Conservation (phyloP, 257 asterid genomes). For the Lycium barbarum region DNA sequence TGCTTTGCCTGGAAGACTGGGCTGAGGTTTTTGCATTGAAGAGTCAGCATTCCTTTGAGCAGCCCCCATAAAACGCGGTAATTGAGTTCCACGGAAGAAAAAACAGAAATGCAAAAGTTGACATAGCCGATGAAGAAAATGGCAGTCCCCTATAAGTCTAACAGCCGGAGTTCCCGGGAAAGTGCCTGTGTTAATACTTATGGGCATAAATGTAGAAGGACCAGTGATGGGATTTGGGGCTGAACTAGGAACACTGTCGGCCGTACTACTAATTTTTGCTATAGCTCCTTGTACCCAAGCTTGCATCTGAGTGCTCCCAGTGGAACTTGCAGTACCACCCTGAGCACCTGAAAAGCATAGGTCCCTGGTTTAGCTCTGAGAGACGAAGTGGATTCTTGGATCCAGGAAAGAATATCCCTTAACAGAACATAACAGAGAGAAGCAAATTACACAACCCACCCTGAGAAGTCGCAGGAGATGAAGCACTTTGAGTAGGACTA, state of each 20-base stretch:
- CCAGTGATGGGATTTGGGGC: conserved; percentile 90
- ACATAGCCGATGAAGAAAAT: conserved; percentile 94
- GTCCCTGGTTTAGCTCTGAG: conserved; percentile 29
- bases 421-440: conserved; percentile 23
- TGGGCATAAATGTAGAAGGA: conserved; percentile 88
- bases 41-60: conserved; percentile 84
- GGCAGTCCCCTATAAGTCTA: conserved; percentile 97
- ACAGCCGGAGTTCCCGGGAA: conserved; percentile 99
- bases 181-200: conserved; percentile 97
- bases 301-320: conserved; percentile 92
- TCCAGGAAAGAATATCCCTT: conserved; percentile 12
- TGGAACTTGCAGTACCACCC: conserved; percentile 82
- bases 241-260: conserved; percentile 82
- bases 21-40: conserved; percentile 71
- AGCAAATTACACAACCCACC: conserved; percentile 54
- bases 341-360: conserved; percentile 55
- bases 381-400: conserved; percentile 18
- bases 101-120: conserved; percentile 95
- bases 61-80: conserved; percentile 74
- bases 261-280: conserved; percentile 90
- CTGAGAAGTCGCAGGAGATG: conserved; percentile 74
- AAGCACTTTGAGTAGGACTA: conserved; percentile 81
- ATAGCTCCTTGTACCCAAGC: conserved; percentile 99
- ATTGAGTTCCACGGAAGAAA: conserved; percentile 90
- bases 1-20: conserved; percentile 61